Evolutionary conservation across 345 rosid genomes (phyloP).

Genomic region (Reutealis trisperma): DNA sequence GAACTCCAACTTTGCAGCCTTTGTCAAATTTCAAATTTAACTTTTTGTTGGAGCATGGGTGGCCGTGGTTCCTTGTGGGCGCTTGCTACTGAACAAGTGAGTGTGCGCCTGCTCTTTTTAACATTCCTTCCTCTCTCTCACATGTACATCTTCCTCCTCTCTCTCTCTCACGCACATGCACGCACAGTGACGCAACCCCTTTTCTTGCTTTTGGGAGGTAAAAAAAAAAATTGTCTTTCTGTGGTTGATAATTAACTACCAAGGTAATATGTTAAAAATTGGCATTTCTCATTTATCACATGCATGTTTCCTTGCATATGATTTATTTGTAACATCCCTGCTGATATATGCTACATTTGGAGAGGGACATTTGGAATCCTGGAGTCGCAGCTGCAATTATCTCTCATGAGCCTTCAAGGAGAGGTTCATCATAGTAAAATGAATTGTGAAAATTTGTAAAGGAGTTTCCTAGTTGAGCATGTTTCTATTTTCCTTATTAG

Average conservation of each 20-base stretch:
- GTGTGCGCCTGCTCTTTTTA: conserved; percentile 21
- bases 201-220: neutral
- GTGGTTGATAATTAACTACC: neutral
- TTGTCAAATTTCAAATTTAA: conserved; percentile 47
- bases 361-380: no score
- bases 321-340: no score
- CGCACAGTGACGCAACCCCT: neutral
- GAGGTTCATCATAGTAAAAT: no score
- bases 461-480: no score
- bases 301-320: no score
- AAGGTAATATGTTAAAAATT: no score
- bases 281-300: no score
- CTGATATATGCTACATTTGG: no score
- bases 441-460: no score
- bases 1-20: conserved; percentile 63
- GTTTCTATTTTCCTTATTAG: no score
- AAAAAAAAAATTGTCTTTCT: neutral
- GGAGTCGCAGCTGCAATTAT: no score
- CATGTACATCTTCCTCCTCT: no score
- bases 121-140: neutral
- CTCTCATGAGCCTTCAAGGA: neutral
- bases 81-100: conserved; percentile 65
- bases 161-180: neutral
- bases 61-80: conserved; percentile 71
- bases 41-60: conserved; percentile 70